Conservation (phyloP, 176 grass and related monocot genomes). For the Ampelocalamus luodianensis region DNA sequence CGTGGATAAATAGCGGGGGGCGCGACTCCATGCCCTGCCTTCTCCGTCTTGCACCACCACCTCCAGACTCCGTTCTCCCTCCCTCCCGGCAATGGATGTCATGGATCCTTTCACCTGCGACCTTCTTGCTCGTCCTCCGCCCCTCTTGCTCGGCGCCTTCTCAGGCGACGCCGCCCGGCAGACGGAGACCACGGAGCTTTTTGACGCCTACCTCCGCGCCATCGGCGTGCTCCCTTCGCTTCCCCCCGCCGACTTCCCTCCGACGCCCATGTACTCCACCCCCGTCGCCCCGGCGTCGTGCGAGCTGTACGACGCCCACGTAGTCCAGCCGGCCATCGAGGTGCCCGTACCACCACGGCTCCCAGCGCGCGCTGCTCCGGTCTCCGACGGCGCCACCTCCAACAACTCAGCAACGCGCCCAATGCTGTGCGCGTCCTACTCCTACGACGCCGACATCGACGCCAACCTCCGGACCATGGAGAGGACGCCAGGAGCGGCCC, state of each 20-base stretch:
- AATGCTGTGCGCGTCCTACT: neutral
- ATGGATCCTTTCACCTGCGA: neutral
- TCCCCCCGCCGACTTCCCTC: neutral
- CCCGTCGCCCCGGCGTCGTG: neutral
- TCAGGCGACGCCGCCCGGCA: neutral
- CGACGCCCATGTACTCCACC: neutral
- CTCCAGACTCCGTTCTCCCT: neutral
- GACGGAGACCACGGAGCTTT: neutral
- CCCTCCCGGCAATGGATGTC: neutral
- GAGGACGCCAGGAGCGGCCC: neutral
- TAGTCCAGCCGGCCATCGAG: neutral
- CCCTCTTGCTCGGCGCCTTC: neutral
- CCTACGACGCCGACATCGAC: constrained; percentile 22
- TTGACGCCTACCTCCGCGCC: neutral
- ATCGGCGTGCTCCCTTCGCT: neutral
- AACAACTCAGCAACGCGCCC: neutral
- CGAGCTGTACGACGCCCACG: neutral
- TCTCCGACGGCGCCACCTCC: neutral
- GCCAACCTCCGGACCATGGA: constrained; percentile 25
- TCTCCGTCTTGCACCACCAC: neutral
- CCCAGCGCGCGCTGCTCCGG: neutral
- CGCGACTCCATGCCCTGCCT: neutral
- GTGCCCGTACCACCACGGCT: neutral
- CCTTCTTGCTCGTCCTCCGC: neutral
- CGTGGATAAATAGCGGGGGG: neutral